Percentiles rank a stretch among this genome's conserved stretches.
These are phyloP conservation scores for Ceratobasidium sp. DNA, from an alignment of 1,284 basidiomycete species.

Conservation along the genomic window DNA sequence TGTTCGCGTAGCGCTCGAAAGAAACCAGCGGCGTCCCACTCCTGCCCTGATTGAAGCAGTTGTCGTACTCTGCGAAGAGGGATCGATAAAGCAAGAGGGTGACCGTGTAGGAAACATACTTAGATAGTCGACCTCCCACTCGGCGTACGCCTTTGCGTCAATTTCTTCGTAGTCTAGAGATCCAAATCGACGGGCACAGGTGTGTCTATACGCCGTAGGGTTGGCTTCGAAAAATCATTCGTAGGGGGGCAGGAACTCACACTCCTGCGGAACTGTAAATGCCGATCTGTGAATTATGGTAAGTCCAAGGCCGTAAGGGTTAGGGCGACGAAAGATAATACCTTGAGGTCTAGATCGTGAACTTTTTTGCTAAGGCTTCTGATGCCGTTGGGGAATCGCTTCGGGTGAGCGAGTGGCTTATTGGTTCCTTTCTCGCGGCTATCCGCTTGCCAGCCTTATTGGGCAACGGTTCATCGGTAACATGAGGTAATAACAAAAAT, in stretches of 20 bases:
- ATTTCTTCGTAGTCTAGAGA: slow-evolving; percentile 62
- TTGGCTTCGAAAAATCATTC: neutral
- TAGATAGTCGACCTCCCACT: slow-evolving; percentile 61
- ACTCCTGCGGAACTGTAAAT: slow-evolving; percentile 64
- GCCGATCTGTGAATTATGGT: slow-evolving; percentile 54
- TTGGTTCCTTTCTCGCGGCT: slow-evolving; percentile 49
- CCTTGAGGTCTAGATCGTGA: slow-evolving; percentile 60
- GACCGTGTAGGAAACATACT: slow-evolving; percentile 50
- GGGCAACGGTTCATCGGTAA: no score
- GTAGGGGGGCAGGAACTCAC: slow-evolving; percentile 50
- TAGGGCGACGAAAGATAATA: slow-evolving; percentile 45
- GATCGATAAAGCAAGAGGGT: neutral
- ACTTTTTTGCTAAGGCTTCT: slow-evolving; percentile 57
- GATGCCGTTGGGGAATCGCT: slow-evolving; percentile 61
- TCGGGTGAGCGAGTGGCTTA: slow-evolving; percentile 54
- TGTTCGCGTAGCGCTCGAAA: slow-evolving; percentile 60
- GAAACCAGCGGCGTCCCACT: slow-evolving; percentile 59
- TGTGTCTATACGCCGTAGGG: slow-evolving; percentile 52
- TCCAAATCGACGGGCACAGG: slow-evolving; percentile 60
- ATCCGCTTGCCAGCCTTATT: slow-evolving; percentile 57
- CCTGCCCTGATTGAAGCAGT: slow-evolving; percentile 61
- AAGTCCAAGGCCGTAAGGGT: neutral
- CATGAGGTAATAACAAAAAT: no score
- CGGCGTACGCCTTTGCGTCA: slow-evolving; percentile 61
- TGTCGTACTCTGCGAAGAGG: slow-evolving; percentile 59